Base-by-base conservation (phyloP, 129 eudicot genomes). In the Ambrosia trifida region DNA sequence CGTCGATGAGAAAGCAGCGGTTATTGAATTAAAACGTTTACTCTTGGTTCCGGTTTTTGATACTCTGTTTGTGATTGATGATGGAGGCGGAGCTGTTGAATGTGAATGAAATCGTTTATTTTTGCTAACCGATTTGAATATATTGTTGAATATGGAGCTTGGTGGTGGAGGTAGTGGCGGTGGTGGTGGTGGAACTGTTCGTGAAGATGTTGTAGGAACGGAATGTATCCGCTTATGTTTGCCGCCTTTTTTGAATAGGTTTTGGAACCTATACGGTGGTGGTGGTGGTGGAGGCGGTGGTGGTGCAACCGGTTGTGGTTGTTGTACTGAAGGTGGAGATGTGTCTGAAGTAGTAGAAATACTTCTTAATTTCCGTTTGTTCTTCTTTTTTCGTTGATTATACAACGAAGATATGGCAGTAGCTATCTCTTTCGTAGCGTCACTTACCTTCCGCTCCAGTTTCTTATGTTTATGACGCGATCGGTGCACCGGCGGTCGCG, bases 371-470 rank as follows among this genome's bases (percentile, higher is more conserved):
- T 82, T 85, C 4, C 66, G 51, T 65, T 84, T 84, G 75, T 76
- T 83, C 78, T 85, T 88, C 51, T 83, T 71, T 71, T 84, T 85
- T 35, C 75, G 80, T 20, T 86, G 87, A 61, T 66, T 86, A 75
- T 88, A 88, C 62, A 91, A 14, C 4, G 96, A 86, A 60, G 87
- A 82, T 46, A 91, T 78, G 0, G 93, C 90, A 0, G 85, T 84
- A 5, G 97, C 93, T 44, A 91, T 60, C 32, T 91, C 97, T 68
- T 84, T 91, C 6, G 87, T 87, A 13, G 92, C 77, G 17, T 83
- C 84, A 16, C 84, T 91, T 63, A 74, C 88, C 83, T 84, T 86
- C 76, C 79, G 68, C 17, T 80, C 77, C 44, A 78, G 56, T 41
- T 68, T 77, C 11, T 31, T 72, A 53, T 61, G 64, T 3, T 46